These are phyloP conservation scores for Aspergillus alliaceus DNA, from an alignment of 2,329 filamentous ascomycete genomes.

Conservation along the genomic window DNA sequence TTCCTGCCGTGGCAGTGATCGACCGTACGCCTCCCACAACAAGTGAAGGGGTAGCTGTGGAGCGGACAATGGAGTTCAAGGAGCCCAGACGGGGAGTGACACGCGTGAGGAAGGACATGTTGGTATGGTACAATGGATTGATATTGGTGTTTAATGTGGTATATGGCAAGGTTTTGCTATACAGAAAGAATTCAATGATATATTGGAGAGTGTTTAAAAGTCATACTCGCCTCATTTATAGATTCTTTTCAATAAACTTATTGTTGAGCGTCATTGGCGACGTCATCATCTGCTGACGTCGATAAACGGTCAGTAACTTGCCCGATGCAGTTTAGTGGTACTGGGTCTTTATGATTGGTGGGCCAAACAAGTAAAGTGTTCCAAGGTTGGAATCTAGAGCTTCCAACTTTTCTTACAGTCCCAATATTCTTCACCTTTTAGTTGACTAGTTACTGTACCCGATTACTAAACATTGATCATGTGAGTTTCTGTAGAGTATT, in stretches of 20 bases:
- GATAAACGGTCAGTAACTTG: slow-evolving; percentile 21
- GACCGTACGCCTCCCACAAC: slow-evolving; percentile 21
- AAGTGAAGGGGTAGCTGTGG: slow-evolving; percentile 13
- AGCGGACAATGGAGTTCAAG: background rate
- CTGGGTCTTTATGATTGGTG: background rate
- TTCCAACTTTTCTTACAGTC: too few species aligned
- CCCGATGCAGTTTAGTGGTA: slow-evolving; percentile 9
- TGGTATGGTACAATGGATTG: background rate
- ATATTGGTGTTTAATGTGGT: background rate
- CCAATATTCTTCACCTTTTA: too few species aligned
- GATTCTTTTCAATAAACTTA: too few species aligned
- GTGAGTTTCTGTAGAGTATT: too few species aligned
- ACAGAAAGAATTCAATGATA: too few species aligned
- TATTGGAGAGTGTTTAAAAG: too few species aligned
- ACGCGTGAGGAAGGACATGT: slow-evolving; percentile 40
- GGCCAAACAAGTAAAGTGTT: slow-evolving; percentile 1
- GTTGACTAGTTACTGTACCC: too few species aligned
- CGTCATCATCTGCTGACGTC: slow-evolving; percentile 24
- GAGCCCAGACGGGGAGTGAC: slow-evolving; percentile 27
- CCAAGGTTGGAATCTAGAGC: too few species aligned
- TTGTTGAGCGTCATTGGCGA: slow-evolving; percentile 5
- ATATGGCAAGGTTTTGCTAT: background rate
- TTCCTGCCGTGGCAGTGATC: slow-evolving; percentile 55
- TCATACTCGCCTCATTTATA: too few species aligned
- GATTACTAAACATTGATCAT: too few species aligned